Conservation (phyloP, 2,329 filamentous ascomycete genomes). For the Penicillium sp. region DNA sequence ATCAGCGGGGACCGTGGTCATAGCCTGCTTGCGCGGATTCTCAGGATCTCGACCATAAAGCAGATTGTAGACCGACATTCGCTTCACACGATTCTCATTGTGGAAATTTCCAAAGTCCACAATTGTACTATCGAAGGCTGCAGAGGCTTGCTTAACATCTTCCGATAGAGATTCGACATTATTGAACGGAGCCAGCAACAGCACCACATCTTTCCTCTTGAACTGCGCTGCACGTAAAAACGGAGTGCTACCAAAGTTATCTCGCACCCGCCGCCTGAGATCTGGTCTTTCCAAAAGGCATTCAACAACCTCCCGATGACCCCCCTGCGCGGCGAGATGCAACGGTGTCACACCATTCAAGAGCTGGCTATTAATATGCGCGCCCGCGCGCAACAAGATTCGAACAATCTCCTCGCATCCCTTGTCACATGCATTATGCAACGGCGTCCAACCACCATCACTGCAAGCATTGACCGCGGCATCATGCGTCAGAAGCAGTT, state of each 20-base stretch:
- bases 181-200: constrained; percentile 38
- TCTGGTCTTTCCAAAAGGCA: constrained; percentile 34
- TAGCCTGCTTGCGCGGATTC: constrained; percentile 46
- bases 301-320: constrained; percentile 39
- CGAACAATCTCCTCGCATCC: constrained; percentile 48
- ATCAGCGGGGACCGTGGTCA: constrained; percentile 49
- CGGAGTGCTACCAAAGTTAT: constrained; percentile 43
- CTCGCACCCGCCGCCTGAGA: constrained; percentile 33
- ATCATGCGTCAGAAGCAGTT: constrained; percentile 44
- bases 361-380: constrained; percentile 40
- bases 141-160: constrained; percentile 47
- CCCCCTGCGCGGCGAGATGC: constrained; percentile 42
- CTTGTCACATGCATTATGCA: constrained; percentile 56
- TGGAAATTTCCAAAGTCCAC: constrained; percentile 54
- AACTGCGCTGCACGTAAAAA: constrained; percentile 43
- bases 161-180: constrained; percentile 37
- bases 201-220: constrained; percentile 38
- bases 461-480: constrained; percentile 51
- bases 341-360: constrained; percentile 42
- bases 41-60: constrained; percentile 53
- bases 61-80: constrained; percentile 53
- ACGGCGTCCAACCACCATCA: constrained; percentile 54
- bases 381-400: constrained; percentile 41
- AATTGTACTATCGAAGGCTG: constrained; percentile 53
- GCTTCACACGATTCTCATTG: constrained; percentile 48